phyloP scores from a whole-genome alignment of 2,329 filamentous ascomycete species.

The Aspergillus texensis region DNA sequence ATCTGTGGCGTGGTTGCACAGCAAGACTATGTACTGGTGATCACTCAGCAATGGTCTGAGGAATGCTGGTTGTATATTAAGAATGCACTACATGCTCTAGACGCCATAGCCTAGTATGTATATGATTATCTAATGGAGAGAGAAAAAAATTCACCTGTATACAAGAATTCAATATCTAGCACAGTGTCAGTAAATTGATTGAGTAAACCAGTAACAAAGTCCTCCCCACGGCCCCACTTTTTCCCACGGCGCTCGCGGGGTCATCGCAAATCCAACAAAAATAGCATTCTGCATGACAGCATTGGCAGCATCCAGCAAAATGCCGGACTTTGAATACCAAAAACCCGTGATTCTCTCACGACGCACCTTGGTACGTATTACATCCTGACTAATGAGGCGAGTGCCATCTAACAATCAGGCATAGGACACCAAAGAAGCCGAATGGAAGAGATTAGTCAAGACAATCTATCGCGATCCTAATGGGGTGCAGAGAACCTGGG shows the following conservation, averaged over 20 bases:
- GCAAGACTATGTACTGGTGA: neutral
- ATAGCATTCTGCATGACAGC: neutral
- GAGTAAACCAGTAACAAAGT: neutral
- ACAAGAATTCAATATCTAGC: too few relatives aligned
- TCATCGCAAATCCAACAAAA: neutral
- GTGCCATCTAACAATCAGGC: neutral
- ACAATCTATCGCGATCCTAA: slow-evolving; percentile 47
- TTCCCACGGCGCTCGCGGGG: neutral
- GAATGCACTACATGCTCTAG: neutral
- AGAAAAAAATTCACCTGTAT: too few relatives aligned
- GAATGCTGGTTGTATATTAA: neutral
- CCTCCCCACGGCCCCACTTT: neutral
- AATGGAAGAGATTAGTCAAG: slow-evolving; percentile 47
- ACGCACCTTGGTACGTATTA: neutral
- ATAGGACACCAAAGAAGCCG: slow-evolving; percentile 43
- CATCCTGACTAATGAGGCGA: too few relatives aligned
- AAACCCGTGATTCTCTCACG: neutral
- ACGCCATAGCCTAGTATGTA: too few relatives aligned
- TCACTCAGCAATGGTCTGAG: too few relatives aligned
- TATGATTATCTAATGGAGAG: too few relatives aligned
- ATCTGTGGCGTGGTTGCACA: neutral
- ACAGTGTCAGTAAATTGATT: neutral
- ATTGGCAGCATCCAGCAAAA: neutral
- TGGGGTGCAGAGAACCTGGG: slow-evolving; percentile 47
- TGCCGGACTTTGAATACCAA: neutral